phyloP scores from a whole-genome alignment of 352 stramenopile species.

The Pythium aquatile region DNA sequence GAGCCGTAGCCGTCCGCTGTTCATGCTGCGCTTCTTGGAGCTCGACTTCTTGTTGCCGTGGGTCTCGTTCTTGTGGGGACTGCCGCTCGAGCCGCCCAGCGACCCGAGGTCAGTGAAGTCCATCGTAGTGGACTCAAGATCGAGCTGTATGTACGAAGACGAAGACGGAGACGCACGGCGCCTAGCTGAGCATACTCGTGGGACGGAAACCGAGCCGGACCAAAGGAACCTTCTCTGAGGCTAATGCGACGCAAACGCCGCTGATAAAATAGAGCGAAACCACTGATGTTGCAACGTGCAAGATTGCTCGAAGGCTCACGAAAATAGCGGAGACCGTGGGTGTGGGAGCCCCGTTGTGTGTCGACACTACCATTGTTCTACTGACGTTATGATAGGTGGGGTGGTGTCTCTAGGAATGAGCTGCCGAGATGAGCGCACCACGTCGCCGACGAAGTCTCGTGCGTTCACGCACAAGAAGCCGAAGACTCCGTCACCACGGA shows the following conservation, averaged over 20 bases:
- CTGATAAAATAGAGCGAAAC: slow-evolving; percentile 25
- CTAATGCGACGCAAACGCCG: slow-evolving; percentile 1
- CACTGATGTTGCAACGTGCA: slow-evolving; percentile 1
- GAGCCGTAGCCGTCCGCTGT: slow-evolving; percentile 40
- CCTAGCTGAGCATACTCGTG: background rate
- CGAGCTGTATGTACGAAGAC: background rate
- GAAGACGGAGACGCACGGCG: slow-evolving; percentile 2
- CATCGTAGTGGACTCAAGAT: background rate
- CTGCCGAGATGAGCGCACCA: background rate
- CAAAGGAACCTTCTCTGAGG: background rate
- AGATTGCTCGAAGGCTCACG: slow-evolving; percentile 1
- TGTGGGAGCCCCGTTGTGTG: background rate
- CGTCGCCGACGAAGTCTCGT: background rate
- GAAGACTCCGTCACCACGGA: slow-evolving; percentile 6
- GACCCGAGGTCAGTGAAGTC: slow-evolving; percentile 60
- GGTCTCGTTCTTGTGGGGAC: slow-evolving; percentile 28
- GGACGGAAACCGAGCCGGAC: slow-evolving; percentile 1
- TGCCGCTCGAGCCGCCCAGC: slow-evolving; percentile 27
- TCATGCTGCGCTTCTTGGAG: slow-evolving; percentile 48
- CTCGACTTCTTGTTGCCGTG: slow-evolving; percentile 32
- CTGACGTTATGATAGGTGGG: background rate
- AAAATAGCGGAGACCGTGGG: slow-evolving; percentile 19
- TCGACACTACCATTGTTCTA: background rate
- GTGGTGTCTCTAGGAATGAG: background rate
- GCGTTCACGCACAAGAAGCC: background rate